Evolutionary conservation across 805 yeast genomes (phyloP), one percentile per base, ranked within the genome.

Genomic region (Kazachstania africana): DNA sequence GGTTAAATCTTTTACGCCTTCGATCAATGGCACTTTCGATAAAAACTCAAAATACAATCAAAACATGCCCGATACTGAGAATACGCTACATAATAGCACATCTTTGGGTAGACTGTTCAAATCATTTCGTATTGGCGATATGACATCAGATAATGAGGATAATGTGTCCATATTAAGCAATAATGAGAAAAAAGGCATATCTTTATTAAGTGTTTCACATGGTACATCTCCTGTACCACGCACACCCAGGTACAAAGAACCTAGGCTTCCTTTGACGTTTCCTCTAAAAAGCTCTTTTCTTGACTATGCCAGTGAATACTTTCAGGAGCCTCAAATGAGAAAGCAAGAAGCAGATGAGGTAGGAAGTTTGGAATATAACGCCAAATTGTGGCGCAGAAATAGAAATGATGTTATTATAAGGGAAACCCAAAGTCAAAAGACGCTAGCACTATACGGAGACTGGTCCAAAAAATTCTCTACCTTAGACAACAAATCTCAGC

Each of bases 271-370:
- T 3, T 38, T 52, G 2, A 58, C 57, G 4, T 45, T 78, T 3
- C 79, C 83, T 1, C 51, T 72, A 8, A 62, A 63, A 4, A 75
- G 83, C 8, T 70, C 72, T 5, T 78, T 81, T 44, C 69, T 80
- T 38, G 81, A 77, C 31, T 81, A 78, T 53, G 72, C 80, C 44
- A 50, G 83, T 36, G 98, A 91, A 53, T 87, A 85, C 48, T 91
- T 88, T 60, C 94, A 87, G 47, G 97, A 87, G 49, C 96, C 98
- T 0, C 97, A 88, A 50, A 78, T 87, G 78, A 75, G 82, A 8
- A 76, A 73, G 36, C 69, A 72, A 33, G 96, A 88, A 43, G 59
- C 74, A 12, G 96, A 88, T 44, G 95, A 85, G 52, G 91, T 94
- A 0, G 97, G 97, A 0, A 82, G 95, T 35, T 72, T 77, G 36